Base-by-base conservation (phyloP, 345 rosid species). In the Excoecaria agallocha region DNA sequence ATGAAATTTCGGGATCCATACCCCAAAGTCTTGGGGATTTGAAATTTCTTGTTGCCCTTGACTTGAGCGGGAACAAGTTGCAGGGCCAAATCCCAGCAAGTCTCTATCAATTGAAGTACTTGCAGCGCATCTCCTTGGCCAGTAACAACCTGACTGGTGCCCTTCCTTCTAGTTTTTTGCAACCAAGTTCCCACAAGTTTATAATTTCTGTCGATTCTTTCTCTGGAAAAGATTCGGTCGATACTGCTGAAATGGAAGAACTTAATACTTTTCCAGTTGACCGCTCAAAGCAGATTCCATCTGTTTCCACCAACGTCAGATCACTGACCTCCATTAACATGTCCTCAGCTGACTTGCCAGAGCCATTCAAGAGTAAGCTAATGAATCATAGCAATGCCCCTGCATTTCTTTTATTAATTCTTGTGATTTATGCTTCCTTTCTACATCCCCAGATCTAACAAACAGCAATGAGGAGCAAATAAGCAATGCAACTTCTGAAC, bases 1-100 rank as follows among this genome's bases (percentile, higher is more conserved):
- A 81, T 59, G 64, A 51, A 65, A 62, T 81, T 73, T 74, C 74
- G 0, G 83, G 83, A 66, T 38, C 63, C 13, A 67, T 81, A 38
- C 83, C 80, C 4, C 71, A 0, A 20, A 59, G 81, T 71, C 62
- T 81, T 66, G 84, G 71, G 67, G 60, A 64, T 69, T 67, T 81
- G 72, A 73, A 38, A 24, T 81, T 74, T 46, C 80, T 77, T 74
- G 72, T 69, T 50, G 45, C 66, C 54, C 84, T 81, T 58, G 71
- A 81, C 70, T 69, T 81, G 52, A 77, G 76, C 17, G 43, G 68
- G 68, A 81, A 81, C 48, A 74, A 52, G 37, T 62, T 81, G 46
- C 76, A 59, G 50, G 84, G 84, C 30, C 70, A 54, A 68, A 45
- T 81, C 55, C 84, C 84, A 16, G 38, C 71, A 16, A 45, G 37